phyloP scores from a whole-genome alignment of 441 rosid genomes.

The Adansonia gregorii region DNA sequence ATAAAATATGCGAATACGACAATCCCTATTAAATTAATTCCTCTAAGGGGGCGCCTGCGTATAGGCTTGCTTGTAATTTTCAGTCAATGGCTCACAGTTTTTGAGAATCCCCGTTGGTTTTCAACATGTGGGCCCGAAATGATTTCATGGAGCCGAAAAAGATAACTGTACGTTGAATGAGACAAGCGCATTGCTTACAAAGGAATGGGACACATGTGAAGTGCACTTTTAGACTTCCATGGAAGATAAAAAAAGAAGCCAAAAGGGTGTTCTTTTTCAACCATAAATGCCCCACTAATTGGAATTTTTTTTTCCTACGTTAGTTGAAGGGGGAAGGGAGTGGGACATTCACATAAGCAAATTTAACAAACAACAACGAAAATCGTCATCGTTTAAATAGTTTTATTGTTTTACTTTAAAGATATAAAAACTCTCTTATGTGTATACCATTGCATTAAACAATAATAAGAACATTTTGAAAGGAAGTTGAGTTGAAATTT shows the following conservation, averaged over 20 bases:
- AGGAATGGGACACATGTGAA: constrained; percentile 20
- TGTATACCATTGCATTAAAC: not conserved
- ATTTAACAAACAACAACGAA: not conserved
- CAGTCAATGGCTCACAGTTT: not conserved
- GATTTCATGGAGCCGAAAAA: not conserved
- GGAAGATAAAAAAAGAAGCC: not conserved
- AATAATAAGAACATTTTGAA: not conserved
- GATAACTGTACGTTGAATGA: not conserved
- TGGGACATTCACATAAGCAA: not conserved
- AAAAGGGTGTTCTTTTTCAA: not conserved
- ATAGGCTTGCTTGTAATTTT: not conserved
- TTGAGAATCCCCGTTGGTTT: not conserved
- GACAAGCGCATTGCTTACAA: not conserved
- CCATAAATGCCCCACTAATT: not conserved
- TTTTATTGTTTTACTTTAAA: not conserved
- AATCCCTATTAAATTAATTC: not conserved
- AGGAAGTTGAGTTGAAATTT: not conserved
- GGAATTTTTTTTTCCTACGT: not conserved
- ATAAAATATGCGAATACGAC: too few relatives aligned
- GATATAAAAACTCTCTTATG: not conserved
- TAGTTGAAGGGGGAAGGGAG: not conserved
- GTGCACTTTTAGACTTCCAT: not conserved
- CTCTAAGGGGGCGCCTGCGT: not conserved
- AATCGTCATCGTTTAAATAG: not conserved
- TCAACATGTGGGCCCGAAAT: not conserved